phyloP scores from a whole-genome alignment of 75 land plant genomes.

The Pinus taeda region DNA sequence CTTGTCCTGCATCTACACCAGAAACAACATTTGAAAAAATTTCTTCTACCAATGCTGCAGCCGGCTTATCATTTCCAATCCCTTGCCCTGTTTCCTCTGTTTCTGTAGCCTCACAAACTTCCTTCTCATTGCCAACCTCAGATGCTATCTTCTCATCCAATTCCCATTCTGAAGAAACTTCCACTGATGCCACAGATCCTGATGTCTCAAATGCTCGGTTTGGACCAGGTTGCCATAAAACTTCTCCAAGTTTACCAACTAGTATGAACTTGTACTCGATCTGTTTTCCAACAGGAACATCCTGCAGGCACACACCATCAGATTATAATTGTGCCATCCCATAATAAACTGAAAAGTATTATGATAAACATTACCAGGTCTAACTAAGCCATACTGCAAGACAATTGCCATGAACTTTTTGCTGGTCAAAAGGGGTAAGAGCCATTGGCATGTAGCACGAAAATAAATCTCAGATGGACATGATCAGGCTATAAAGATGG shows the following conservation, averaged over 20 bases:
- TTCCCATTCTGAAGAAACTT: conserved; percentile 18
- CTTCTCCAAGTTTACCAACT: conserved; percentile 13
- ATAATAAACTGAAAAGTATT: background rate
- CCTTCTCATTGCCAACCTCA: background rate
- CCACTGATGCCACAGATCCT: conserved; percentile 3
- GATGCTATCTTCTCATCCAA: background rate
- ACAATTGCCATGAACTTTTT: background rate
- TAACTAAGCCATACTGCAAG: background rate
- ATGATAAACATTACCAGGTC: background rate
- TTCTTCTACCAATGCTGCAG: too few relatives aligned
- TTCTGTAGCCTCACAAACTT: background rate
- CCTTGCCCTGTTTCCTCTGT: too few relatives aligned
- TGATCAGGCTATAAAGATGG: background rate
- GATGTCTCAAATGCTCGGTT: conserved; percentile 25
- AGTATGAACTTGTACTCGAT: conserved; percentile 42
- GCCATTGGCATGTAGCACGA: background rate
- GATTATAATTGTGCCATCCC: background rate
- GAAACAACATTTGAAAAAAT: too few relatives aligned
- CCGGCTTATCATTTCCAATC: too few relatives aligned
- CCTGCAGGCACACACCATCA: conserved; percentile 13
- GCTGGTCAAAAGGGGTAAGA: background rate
- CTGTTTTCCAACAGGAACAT: conserved; percentile 30
- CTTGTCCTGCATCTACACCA: too few relatives aligned
- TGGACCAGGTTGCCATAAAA: conserved; percentile 45
- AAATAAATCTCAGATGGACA: background rate